These are phyloP conservation scores for Linnemannia hyalina DNA, from an alignment of 192 early-diverging fungal species.

Conservation along the genomic window DNA sequence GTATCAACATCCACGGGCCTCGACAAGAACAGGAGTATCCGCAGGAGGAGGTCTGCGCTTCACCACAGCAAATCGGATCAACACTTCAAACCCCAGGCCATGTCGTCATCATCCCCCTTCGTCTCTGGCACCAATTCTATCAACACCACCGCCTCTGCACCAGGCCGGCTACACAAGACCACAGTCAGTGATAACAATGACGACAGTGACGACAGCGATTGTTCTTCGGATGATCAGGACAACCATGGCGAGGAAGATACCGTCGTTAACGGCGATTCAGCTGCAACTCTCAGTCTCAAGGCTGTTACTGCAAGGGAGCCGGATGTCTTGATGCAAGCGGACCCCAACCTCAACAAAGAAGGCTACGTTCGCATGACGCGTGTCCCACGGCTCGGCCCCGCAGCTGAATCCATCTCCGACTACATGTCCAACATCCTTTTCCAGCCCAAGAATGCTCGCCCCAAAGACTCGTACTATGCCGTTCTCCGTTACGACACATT, in stretches of 20 bases:
- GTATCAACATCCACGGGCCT: neutral
- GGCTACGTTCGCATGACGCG: constrained; percentile 54
- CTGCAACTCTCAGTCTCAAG: neutral
- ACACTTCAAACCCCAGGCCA: neutral
- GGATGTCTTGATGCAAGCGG: constrained; percentile 44
- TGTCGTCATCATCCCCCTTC: constrained; percentile 1
- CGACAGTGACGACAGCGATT: neutral
- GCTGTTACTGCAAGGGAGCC: constrained; percentile 17
- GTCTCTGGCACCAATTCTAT: neutral
- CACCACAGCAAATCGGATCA: constrained; percentile 25
- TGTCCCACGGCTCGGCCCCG: constrained; percentile 42
- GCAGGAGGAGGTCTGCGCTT: constrained; percentile 8
- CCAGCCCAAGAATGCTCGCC: constrained; percentile 53
- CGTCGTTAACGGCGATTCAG: neutral
- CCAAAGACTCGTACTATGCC: constrained; percentile 72
- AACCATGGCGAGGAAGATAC: constrained; percentile 15
- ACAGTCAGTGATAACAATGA: neutral
- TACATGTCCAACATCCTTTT: constrained; percentile 54
- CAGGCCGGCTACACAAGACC: neutral
- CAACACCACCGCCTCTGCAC: constrained; percentile 1
- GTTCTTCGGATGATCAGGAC: constrained; percentile 4
- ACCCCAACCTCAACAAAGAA: constrained; percentile 51
- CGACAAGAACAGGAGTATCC: constrained; percentile 1
- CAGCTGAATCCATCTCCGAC: constrained; percentile 52
- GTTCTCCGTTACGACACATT: constrained; percentile 82